Evolutionary conservation across 331 rosid genomes (phyloP), one percentile per base, ranked within the genome.

Genomic region (Stylosanthes scabra): DNA sequence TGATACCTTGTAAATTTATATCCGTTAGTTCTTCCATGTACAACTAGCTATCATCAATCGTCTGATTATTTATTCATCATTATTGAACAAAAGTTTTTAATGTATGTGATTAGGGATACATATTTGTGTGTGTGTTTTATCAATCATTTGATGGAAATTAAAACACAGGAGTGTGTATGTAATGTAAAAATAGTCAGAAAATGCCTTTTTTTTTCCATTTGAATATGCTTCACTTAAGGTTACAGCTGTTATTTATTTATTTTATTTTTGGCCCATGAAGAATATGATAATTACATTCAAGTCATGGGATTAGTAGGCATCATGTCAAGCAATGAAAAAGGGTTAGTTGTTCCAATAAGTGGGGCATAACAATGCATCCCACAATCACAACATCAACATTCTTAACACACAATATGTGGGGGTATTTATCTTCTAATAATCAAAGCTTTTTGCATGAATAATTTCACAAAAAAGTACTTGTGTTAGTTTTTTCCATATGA

Each of bases 331-430:
- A 74, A 75, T 20, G 25, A 85, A 75, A 5, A 3, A 34, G 39
- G 39, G 39, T 34, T 34, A 34, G 67, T 47, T 28, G 60, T 72
- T 15, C 51, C 39, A 34, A 62, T 59, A 56, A 27, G 89, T 85
- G 84, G 89, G 85, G 52, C 78, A 82, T 59, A 63, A 82, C 54
- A 63, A 66, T 85, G 89, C 84, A 79, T 55, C 83, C 86, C 89
- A 83, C 84, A 79, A 76, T 82, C 47, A 58, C 45, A 71, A 76
- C 89, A 80, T 50, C 64, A 75, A 63, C 78, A 56, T 82, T 76
- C 59, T 56, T 68, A 56, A 66, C 69, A 70, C 25, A 20, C 39
- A 81, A 20, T 20, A 78, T 71, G 79, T 85, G 72, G 73, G 73
- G 13, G 25, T 20, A 20, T 20, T 20, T 57, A 68, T 29, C 42